Evolutionary conservation across 306 rosid species (phyloP).

Genomic region (Luffa aegyptiaca): DNA sequence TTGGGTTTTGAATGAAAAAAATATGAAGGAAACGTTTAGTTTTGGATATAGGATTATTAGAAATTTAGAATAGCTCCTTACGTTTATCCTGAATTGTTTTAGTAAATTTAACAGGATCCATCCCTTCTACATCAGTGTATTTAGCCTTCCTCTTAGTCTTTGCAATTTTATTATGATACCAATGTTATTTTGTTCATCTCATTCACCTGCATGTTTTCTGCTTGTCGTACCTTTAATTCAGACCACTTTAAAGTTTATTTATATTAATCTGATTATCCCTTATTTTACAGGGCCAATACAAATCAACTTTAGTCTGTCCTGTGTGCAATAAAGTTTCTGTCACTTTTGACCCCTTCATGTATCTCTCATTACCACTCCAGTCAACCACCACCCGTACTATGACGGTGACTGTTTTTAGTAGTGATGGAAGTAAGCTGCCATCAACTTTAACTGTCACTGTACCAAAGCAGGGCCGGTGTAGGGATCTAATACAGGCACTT

Average conservation of each 20-base stretch:
- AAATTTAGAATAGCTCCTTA: neutral
- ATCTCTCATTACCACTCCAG: constrained; percentile 94
- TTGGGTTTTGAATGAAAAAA: neutral
- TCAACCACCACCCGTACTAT: constrained; percentile 57
- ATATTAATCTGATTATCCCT: constrained; percentile 9
- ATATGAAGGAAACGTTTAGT: too few species aligned
- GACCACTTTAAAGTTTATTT: constrained; percentile 12
- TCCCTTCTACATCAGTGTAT: neutral
- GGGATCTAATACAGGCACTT: constrained; percentile 87
- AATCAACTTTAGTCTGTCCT: constrained; percentile 97
- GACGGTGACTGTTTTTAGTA: constrained; percentile 70
- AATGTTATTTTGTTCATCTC: neutral
- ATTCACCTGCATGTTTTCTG: constrained; percentile 1
- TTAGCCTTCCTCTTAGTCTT: neutral
- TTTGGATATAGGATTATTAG: too few species aligned
- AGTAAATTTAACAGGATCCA: neutral
- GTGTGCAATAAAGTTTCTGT: constrained; percentile 95
- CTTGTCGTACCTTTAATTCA: neutral
- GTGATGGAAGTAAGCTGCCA: constrained; percentile 69
- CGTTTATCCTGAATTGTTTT: neutral
- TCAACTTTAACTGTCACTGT: constrained; percentile 69
- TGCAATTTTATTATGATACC: neutral
- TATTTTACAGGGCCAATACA: constrained; percentile 80
- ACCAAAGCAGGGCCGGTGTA: constrained; percentile 92
- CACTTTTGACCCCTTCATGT: constrained; percentile 98